Base-by-base conservation (phyloP, 2,329 filamentous ascomycete genomes). In the Aspergillus transmontanensis region DNA sequence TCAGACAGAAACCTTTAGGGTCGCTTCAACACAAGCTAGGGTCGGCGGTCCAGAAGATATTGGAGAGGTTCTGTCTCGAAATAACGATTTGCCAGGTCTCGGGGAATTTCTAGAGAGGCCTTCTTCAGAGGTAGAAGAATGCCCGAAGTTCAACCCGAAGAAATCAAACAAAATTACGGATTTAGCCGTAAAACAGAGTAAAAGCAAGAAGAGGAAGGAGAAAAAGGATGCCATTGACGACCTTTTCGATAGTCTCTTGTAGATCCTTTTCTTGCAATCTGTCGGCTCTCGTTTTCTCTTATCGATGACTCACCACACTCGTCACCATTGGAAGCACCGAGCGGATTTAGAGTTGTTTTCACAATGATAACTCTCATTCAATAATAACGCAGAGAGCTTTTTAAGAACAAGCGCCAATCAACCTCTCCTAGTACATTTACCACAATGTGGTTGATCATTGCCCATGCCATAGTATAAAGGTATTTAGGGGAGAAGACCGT, bases 401-500 rank as follows among this genome's bases (percentile, higher is more conserved):
- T 45, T 32, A 53, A 48, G 48, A 69, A 54, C 36, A 51, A 48
- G 9, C 63, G 54, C 43, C 68, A 64, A 50, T 63, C 53, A 5
- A 68, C 23, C 34, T 87, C 83, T 1, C 87, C 88, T 6, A 85
- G 81, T 39, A 94, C 70, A 75, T 94, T 93, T 50, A 94, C 82
- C 43, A 85, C 74, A 64, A 94, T 75, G 85, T 99, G 94, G 81
- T 94, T 92, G 9, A 87, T 91, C 53, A 94, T 73, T 66, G 86
- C 88, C 96, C 95, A 99, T 16, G 90, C 93, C 83, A 95, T 90
- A 67, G 89, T 91, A 76, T 96, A 99, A 68, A 99, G 80, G 77
- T 94, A 98, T 78, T 98, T 99, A 0, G 95, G 95, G 67, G 92
- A 96, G 78, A 99, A 99, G 12, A 99, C 95, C 0, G 94, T 98